phyloP scores from a whole-genome alignment of 2,329 filamentous ascomycete genomes.

The Geoglossum cookeanum region DNA sequence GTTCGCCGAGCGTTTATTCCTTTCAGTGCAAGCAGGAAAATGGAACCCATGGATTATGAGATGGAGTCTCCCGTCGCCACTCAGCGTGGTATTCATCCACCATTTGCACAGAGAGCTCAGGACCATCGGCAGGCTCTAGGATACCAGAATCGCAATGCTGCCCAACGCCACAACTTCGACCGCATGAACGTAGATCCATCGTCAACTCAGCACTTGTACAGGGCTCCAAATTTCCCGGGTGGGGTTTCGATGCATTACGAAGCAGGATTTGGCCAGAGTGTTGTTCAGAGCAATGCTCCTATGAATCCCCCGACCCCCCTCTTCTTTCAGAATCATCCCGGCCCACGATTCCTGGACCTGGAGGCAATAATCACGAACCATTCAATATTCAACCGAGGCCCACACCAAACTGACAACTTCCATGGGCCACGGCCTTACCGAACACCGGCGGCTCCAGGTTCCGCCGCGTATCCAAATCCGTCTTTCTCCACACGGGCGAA shows the following conservation, averaged over 20 bases:
- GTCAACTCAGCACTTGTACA: not conserved
- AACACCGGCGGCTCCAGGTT: not conserved
- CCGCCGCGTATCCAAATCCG: not conserved
- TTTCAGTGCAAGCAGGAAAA: not conserved
- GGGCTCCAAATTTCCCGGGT: not conserved
- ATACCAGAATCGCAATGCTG: not conserved
- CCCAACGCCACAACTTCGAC: not conserved
- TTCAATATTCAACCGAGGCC: not conserved
- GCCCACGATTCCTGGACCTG: not conserved
- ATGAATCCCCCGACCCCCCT: not conserved
- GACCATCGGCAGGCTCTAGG: not conserved
- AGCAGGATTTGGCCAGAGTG: not conserved
- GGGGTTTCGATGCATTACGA: not conserved
- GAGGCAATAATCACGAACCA: not conserved
- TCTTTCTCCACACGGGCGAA: not conserved
- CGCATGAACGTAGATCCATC: not conserved
- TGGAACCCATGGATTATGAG: not conserved
- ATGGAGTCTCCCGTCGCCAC: not conserved
- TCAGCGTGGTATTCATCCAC: not conserved
- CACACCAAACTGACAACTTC: not conserved
- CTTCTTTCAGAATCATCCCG: not conserved
- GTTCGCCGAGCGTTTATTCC: too few relatives aligned
- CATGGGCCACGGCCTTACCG: not conserved
- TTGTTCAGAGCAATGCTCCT: not conserved
- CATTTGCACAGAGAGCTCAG: not conserved